Base-by-base conservation (phyloP, 2,329 filamentous ascomycete species). In the Cephalotrichum gorgonifer region DNA sequence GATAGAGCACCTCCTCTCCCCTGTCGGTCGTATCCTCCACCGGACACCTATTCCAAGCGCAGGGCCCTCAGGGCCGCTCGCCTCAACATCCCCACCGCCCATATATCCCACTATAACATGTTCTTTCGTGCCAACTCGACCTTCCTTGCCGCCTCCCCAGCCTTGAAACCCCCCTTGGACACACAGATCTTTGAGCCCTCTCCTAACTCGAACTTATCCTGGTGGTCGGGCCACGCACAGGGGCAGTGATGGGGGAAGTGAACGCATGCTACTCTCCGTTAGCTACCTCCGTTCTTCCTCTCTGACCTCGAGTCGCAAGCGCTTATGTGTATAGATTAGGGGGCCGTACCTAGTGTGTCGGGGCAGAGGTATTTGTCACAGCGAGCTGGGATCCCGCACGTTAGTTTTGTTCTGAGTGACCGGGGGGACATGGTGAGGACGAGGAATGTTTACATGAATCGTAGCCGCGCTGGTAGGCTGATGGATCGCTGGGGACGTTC, bases 171-270 rank as follows among this genome's bases (percentile, higher is more conserved):
- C 2, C 86, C 85, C 59, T 82, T 88, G 42, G 81, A 87, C 1
- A 85, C 72, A 59, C 87, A 93, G 43, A 89, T 71, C 38, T 84
- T 77, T 56, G 81, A 79, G 0, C 86, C 86, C 4, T 90, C 85
- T 5, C 74, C 79, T 27, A 83, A 59, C 65, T 86, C 87, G 54
- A 88, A 78, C 62, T 93, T 93, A 56, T 91, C 86, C 61, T 91
- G 83, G 53, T 85, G 72, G 8, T 73, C 68, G 1, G 85, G 82
- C 71, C 85, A 95, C 2, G 88, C 76, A 69, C 93, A 98, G 26
- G 93, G 93, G 67, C 93, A 98, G 68, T 98, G 93, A 64, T 97
- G 91, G 2, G 93, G 90, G 70, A 95, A 93, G 64, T 94, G 85
- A 6, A 98, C 93, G 71, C 93, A 98, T 31, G 90, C 86, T 50